A percentile compares a stretch with the other conserved stretches of the same genome.
Evolutionary conservation across 805 yeast genomes (phyloP).

Genomic region (Clavispora fructus): DNA sequence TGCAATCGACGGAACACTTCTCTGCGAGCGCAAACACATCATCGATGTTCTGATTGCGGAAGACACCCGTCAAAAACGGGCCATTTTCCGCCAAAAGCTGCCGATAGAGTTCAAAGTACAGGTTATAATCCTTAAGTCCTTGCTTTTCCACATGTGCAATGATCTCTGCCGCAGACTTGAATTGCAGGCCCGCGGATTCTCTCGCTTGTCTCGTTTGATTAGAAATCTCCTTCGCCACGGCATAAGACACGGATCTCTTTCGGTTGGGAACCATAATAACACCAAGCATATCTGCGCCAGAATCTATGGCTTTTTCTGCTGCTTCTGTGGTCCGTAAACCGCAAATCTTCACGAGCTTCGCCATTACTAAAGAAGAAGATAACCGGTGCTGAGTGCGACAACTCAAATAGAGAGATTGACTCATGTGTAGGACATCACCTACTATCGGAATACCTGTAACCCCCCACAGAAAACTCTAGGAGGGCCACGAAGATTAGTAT

Average conservation of each 20-base stretch:
- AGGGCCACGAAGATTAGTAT: too few relatives aligned
- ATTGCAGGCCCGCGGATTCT: slow-evolving; percentile 11
- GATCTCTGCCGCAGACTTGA: slow-evolving; percentile 17
- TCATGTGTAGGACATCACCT: not conserved
- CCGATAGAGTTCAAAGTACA: slow-evolving; percentile 27
- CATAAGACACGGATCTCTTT: slow-evolving; percentile 54
- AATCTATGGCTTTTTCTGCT: slow-evolving; percentile 61
- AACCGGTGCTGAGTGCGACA: not conserved
- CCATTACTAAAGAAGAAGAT: slow-evolving; percentile 5
- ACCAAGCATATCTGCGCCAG: slow-evolving; percentile 77
- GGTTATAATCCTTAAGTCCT: slow-evolving; percentile 12
- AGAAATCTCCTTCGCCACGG: slow-evolving; percentile 25
- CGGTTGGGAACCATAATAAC: slow-evolving; percentile 83
- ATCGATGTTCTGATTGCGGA: slow-evolving; percentile 70
- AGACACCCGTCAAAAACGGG: slow-evolving; percentile 83
- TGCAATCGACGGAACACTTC: slow-evolving; percentile 58
- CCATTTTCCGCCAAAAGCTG: slow-evolving; percentile 37
- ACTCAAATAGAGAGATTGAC: not conserved
- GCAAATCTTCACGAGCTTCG: slow-evolving; percentile 70
- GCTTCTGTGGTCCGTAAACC: slow-evolving; percentile 68
- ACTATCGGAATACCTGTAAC: too few relatives aligned
- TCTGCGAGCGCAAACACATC: slow-evolving; percentile 46
- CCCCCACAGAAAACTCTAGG: too few relatives aligned
- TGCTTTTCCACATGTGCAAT: slow-evolving; percentile 9
- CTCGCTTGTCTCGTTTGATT: slow-evolving; percentile 22